These are phyloP conservation scores for Glycine soja DNA, from an alignment of 306 rosid genomes.

Conservation along the genomic window DNA sequence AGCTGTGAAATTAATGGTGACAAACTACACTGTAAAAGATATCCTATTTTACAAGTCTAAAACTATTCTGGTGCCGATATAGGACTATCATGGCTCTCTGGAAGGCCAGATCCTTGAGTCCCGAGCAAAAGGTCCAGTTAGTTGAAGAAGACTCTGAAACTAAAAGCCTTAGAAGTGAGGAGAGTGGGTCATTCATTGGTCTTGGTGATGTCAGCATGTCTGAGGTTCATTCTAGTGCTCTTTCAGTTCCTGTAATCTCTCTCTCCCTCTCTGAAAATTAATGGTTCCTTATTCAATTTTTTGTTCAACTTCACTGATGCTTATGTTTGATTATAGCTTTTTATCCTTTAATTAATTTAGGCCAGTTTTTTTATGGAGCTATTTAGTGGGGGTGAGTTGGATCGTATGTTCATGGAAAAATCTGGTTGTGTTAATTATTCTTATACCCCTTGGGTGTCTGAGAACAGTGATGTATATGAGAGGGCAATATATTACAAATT, in stretches of 20 bases:
- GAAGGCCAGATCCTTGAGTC: constrained; percentile 90
- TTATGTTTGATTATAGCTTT: constrained; percentile 32
- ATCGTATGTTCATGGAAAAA: constrained; percentile 79
- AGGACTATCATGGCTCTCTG: constrained; percentile 98
- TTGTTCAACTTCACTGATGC: neutral
- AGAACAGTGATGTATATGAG: constrained; percentile 66
- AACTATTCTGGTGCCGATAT: constrained; percentile 44
- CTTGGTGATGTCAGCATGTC: constrained; percentile 80
- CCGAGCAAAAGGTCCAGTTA: constrained; percentile 90
- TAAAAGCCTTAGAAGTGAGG: constrained; percentile 68
- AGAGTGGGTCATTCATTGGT: constrained; percentile 76
- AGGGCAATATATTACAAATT: constrained; percentile 80
- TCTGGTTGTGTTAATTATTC: constrained; percentile 82
- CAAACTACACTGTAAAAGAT: constrained; percentile 9
- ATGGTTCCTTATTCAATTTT: constrained; percentile 15
- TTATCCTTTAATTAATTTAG: constrained; percentile 58
- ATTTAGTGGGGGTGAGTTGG: constrained; percentile 83
- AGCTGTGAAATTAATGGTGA: constrained; percentile 7
- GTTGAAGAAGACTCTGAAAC: constrained; percentile 83
- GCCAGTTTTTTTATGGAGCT: constrained; percentile 74
- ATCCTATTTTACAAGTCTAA: constrained; percentile 30
- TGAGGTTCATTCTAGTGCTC: constrained; percentile 68
- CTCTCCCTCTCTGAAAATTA: constrained; percentile 34
- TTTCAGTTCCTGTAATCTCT: constrained; percentile 72
- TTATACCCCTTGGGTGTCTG: constrained; percentile 88